These are phyloP conservation scores for Chlamydomonas eustigma DNA, from an alignment of 139 green algal species.

Conservation along the genomic window DNA sequence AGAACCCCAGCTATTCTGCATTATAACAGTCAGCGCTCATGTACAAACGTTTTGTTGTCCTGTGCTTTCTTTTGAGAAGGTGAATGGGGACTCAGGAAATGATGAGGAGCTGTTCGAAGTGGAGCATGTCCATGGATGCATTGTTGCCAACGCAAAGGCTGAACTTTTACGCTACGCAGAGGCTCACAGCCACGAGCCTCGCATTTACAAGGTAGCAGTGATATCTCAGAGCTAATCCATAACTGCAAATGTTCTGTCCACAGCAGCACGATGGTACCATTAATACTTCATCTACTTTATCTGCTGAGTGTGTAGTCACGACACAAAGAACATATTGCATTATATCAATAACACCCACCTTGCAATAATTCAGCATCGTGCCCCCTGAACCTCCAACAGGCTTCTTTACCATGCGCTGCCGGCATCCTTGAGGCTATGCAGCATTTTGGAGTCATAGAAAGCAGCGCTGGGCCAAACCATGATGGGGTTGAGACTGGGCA, in stretches of 20 bases:
- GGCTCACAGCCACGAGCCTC: constrained; percentile 17
- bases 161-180: constrained; percentile 76
- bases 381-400: constrained; percentile 22
- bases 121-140: constrained; percentile 65
- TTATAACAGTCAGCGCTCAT: too few species aligned
- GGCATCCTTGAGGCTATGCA: constrained; percentile 83
- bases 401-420: constrained; percentile 68
- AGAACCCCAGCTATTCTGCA: too few species aligned
- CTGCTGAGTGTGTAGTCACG: not conserved
- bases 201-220: not conserved
- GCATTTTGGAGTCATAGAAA: constrained; percentile 52
- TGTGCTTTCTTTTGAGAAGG: constrained; percentile 56
- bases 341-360: not conserved
- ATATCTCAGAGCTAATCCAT: not conserved
- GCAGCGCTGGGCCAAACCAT: too few species aligned
- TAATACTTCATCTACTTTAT: not conserved
- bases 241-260: too few species aligned
- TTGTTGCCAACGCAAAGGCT: constrained; percentile 81
- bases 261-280: not conserved
- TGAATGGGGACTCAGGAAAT: constrained; percentile 91
- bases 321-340: not conserved
- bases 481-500: too few species aligned
- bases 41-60: too few species aligned
- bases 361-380: not conserved
- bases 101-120: constrained; percentile 87